Percentiles rank a stretch among this genome's conserved stretches.
These are phyloP conservation scores for Leccinum variicolor DNA, from an alignment of 768 basidiomycete species.

Conservation along the genomic window DNA sequence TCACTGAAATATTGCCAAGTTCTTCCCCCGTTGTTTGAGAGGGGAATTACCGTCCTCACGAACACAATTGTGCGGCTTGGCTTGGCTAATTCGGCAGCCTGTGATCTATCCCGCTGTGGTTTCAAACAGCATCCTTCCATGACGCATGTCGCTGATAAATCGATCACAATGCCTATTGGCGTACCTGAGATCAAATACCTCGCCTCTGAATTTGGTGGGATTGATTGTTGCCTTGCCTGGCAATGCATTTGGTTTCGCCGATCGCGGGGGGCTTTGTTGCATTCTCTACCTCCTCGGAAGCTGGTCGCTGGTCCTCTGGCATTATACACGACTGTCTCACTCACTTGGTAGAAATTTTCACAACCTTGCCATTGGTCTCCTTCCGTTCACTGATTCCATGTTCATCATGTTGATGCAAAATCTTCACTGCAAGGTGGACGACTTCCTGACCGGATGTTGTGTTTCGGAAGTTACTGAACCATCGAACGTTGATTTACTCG, in stretches of 20 bases:
- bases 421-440: constrained; percentile 8
- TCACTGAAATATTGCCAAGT: not conserved
- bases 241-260: no score
- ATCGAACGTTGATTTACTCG: constrained; percentile 2
- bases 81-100: not conserved
- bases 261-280: no score
- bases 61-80: not conserved
- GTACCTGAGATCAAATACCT: not conserved
- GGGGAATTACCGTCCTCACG: not conserved
- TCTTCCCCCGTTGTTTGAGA: not conserved
- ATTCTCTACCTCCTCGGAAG: no score
- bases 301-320: not conserved
- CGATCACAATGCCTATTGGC: not conserved
- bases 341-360: no score
- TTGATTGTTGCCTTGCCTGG: no score
- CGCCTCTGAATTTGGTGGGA: no score
- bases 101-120: not conserved
- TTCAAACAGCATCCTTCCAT: not conserved
- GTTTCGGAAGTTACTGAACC: constrained; percentile 6
- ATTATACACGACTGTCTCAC: constrained; percentile 5
- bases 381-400: constrained; percentile 11
- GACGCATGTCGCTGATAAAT: not conserved
- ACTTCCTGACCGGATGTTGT: constrained; percentile 19
- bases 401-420: constrained; percentile 9
- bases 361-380: constrained; percentile 9